Base-by-base conservation (phyloP, 495 filamentous ascomycete species). In the Talaromyces liani region DNA sequence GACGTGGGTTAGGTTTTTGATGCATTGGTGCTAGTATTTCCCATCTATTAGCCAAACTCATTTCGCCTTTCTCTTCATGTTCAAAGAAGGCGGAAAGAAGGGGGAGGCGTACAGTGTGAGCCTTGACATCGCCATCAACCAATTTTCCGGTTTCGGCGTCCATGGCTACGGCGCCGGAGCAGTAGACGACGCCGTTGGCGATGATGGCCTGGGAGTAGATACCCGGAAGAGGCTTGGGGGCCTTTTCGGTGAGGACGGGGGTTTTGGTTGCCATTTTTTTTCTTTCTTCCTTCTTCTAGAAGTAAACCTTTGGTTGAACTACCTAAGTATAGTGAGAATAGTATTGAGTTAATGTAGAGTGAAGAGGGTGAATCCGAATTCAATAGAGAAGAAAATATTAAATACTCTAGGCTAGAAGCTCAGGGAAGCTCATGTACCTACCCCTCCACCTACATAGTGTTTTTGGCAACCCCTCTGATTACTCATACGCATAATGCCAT, bases 1-100 rank as follows among this genome's bases (percentile, higher is more conserved):
- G 31, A 91, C 79, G n/a, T 84, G 80, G 2, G 77, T 75, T 25
- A 91, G 78, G 71, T 90, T 91, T 65, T 83, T 80, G 70, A 88
- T 77, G 34, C 76, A 79, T 76, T 81, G 82, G 56, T 69, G 67
- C 71, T 73, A 14, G 4, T 24, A 24, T 24, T n/a, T 14, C 14
- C 56, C 10, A 16, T 36, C 16, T 36, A 39, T 34, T n/a, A 34
- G 57, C 31, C 27, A 10, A 10, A 24, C 22, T 24, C 22, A 24
- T 24, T 24, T 24, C 22, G 22, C 1, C 22, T 24, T 1, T 24
- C 1, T 24, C 22, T 24, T 24, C 22, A 24, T 24, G 22, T 24
- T 24, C 22, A 24, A 24, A 24, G 22, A 24, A 2, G 22, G 22
- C n/a, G 22, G 22, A 2, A 24, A 24, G 22, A 24, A 24, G 22